Evolutionary conservation across 2,329 filamentous ascomycete genomes (phyloP).

Genomic region (Coccinonectria pachysandricola): DNA sequence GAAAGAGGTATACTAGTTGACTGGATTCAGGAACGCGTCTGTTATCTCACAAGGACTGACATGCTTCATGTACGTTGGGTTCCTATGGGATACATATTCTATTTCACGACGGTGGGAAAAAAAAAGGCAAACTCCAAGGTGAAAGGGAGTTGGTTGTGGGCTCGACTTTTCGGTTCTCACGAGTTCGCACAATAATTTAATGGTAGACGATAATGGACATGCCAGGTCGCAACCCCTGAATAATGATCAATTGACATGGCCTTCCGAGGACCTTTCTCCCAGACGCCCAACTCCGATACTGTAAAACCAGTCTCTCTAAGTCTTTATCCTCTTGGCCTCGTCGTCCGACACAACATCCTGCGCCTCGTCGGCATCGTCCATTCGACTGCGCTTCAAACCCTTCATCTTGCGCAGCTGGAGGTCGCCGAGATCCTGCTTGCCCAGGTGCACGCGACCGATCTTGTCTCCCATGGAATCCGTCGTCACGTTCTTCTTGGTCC

Average conservation of each 20-base stretch:
- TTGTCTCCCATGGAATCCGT: slow-evolving; percentile 93
- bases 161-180: too few species aligned
- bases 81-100: too few species aligned
- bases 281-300: slow-evolving; percentile 23
- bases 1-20: too few species aligned
- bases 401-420: slow-evolving; percentile 99
- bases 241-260: slow-evolving; percentile 18
- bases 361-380: slow-evolving; percentile 41
- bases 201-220: slow-evolving; percentile 4
- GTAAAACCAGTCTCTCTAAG: slow-evolving; percentile 15
- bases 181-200: too few species aligned
- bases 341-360: slow-evolving; percentile 31
- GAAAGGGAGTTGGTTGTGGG: too few species aligned
- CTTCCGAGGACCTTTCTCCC: slow-evolving; percentile 18
- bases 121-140: too few species aligned
- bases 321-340: slow-evolving; percentile 28
- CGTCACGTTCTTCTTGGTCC: slow-evolving; percentile 91
- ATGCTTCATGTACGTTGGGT: too few species aligned
- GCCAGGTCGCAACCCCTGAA: slow-evolving; percentile 6
- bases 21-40: too few species aligned
- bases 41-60: too few species aligned
- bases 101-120: too few species aligned
- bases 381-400: slow-evolving; percentile 78
- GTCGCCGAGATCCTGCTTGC: slow-evolving; percentile 75
- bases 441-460: slow-evolving; percentile 84